Conservation (phyloP, 1,284 basidiomycete species). For the Hymenochaete sp. region DNA sequence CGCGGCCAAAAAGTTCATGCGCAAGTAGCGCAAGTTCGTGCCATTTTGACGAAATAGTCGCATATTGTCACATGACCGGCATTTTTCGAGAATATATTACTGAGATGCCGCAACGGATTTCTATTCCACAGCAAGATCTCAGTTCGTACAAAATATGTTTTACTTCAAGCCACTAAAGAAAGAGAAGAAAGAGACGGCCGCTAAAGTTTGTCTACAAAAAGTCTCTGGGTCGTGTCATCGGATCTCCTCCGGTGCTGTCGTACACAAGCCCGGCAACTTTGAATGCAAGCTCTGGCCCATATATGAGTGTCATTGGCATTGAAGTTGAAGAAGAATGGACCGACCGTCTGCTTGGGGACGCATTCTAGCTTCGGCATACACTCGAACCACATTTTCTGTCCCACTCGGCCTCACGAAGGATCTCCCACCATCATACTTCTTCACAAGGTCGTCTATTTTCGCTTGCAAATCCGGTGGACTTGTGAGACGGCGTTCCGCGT, state of each 20-base stretch:
- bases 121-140: no score
- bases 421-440: slow-evolving; percentile 76
- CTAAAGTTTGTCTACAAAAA: slow-evolving; percentile 36
- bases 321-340: slow-evolving; percentile 23
- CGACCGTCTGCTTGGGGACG: slow-evolving; percentile 75
- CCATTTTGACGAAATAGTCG: no score
- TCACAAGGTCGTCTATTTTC: slow-evolving; percentile 81
- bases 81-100: no score
- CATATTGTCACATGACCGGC: no score
- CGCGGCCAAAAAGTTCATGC: no score
- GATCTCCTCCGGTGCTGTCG: slow-evolving; percentile 69
- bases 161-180: no score
- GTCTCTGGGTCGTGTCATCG: slow-evolving; percentile 56
- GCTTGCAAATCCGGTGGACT: slow-evolving; percentile 76
- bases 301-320: slow-evolving; percentile 5
- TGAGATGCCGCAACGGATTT: no score
- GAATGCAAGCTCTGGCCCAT: slow-evolving; percentile 64
- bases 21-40: no score
- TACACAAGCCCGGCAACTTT: slow-evolving; percentile 78
- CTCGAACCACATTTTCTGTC: slow-evolving; percentile 96
- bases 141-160: no score
- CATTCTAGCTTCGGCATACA: slow-evolving; percentile 88
- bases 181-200: no score
- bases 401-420: slow-evolving; percentile 95
- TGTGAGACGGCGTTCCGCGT: slow-evolving; percentile 86